These are phyloP conservation scores for Debaryomyces coudertii DNA, from an alignment of 1,139 yeast genomes.

Conservation along the genomic window DNA sequence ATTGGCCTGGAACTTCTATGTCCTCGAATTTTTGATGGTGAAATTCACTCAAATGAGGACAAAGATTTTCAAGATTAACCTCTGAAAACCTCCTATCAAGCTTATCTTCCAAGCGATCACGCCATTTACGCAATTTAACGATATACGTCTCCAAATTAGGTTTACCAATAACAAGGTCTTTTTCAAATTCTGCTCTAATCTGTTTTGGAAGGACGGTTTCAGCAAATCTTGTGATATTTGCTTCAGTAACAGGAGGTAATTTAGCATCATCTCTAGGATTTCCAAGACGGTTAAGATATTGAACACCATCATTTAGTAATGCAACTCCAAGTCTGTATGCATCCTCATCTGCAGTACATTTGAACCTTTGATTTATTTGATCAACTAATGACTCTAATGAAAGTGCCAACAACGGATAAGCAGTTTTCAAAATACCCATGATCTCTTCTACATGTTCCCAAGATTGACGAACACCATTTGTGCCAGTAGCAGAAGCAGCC, in stretches of 20 bases:
- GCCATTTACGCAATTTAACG: constrained; percentile 83
- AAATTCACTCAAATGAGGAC: constrained; percentile 95
- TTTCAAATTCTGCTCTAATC: constrained; percentile 87
- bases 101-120: constrained; percentile 88
- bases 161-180: constrained; percentile 83
- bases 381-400: constrained; percentile 94
- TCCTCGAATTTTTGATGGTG: constrained; percentile 98
- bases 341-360: constrained; percentile 94
- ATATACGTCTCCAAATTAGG: constrained; percentile 91
- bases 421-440: constrained; percentile 92
- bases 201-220: constrained; percentile 92
- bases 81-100: constrained; percentile 80
- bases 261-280: constrained; percentile 87
- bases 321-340: constrained; percentile 94
- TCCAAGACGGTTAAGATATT: constrained; percentile 78
- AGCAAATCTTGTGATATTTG: constrained; percentile 86
- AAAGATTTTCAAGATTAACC: constrained; percentile 82
- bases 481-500: constrained; percentile 17
- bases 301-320: constrained; percentile 89
- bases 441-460: constrained; percentile 96
- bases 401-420: constrained; percentile 89
- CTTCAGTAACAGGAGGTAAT: constrained; percentile 89
- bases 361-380: constrained; percentile 91
- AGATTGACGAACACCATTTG: constrained; percentile 59
- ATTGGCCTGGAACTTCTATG: constrained; percentile 97